Base-by-base conservation (phyloP, 2,329 filamentous ascomycete species). In the Pseudocercospora macadamiae region DNA sequence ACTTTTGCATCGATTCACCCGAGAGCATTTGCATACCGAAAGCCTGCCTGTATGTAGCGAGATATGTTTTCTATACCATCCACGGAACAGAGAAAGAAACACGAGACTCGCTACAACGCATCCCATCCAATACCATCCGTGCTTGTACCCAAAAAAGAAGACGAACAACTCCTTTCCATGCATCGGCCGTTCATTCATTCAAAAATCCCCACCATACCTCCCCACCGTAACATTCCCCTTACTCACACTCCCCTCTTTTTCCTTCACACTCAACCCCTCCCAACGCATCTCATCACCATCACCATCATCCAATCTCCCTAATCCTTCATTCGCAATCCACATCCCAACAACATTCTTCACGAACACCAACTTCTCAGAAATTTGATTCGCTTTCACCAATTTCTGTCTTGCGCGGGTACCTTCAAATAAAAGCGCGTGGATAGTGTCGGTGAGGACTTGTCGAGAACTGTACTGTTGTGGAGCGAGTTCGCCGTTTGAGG, bases 291-390 rank as follows among this genome's bases (percentile, higher is more conserved):
- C 67, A 39, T 66, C 68, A 59, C 55, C 70, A 9, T 73, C 70
- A 48, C 66, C 64, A 14, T 65, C 66, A 7, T 70, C 67, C 14
- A 77, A 63, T 58, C 75, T 72, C 2, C 90, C 90, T 28, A 93
- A 75, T 1, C 90, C 90, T 2, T 85, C 86, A 66, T 89, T 87
- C 55, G 72, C 68, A 10, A 86, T 83, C 90, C 90, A 93, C 71
- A 91, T 88, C 63, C 82, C 82, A 9, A 91, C 81, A 14, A 91
- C 82, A 52, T 82, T 76, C 64, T 83, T 81, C 67, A 93, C 85
- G 70, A 93, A 93, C 59, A 86, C 82, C 57, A 93, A 82, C 78
- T 93, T 93, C 66, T 80, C 81, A 30, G 87, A 84, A 70, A 93
- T 85, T 64, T 87, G 84, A 71, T 93, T 93, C 37, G 88, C 87